Percentiles rank a stretch among this genome's conserved stretches.
Evolutionary conservation across 148 eudicot genomes (phyloP).

Genomic region (Amaranthus palmeri): DNA sequence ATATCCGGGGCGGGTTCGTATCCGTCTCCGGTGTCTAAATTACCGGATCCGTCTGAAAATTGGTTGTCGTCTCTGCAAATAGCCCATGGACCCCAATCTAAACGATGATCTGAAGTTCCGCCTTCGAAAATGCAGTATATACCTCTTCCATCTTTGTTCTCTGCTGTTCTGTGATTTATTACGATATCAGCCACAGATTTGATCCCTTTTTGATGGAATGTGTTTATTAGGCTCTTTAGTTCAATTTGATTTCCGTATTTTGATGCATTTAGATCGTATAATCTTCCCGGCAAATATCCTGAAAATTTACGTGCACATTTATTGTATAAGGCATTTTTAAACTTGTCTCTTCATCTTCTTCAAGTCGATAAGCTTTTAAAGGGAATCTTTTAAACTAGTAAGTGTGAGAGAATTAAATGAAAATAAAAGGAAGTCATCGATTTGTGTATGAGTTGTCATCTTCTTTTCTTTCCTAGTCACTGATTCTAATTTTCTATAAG

Average conservation of each 20-base stretch:
- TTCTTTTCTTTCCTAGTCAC: too few relatives aligned
- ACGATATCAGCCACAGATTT: slow-evolving; percentile 63
- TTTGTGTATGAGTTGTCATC: too few relatives aligned
- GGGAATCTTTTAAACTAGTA: too few relatives aligned
- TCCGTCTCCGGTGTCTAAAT: slow-evolving; percentile 48
- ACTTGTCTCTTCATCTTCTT: too few relatives aligned
- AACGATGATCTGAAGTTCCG: slow-evolving; percentile 56
- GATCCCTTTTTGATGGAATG: slow-evolving; percentile 43
- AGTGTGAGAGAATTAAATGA: too few relatives aligned
- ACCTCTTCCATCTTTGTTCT: slow-evolving; percentile 41
- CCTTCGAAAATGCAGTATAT: slow-evolving; percentile 75
- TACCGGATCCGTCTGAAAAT: slow-evolving; percentile 60
- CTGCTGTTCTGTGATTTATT: slow-evolving; percentile 43
- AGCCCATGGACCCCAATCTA: slow-evolving; percentile 68
- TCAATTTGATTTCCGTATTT: slow-evolving; percentile 42
- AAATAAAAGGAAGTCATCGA: too few relatives aligned
- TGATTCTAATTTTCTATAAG: too few relatives aligned
- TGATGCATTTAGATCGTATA: slow-evolving; percentile 60
- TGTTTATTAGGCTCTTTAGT: slow-evolving; percentile 35
- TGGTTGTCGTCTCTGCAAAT: slow-evolving; percentile 46
- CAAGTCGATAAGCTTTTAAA: too few relatives aligned
- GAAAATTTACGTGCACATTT: neutral
- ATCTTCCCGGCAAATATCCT: slow-evolving; percentile 73
- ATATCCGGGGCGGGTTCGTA: slow-evolving; percentile 56
- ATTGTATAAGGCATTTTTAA: too few relatives aligned